These are phyloP conservation scores for Moesziomyces sp. DNA, from an alignment of 1,284 basidiomycete genomes.

Conservation along the genomic window DNA sequence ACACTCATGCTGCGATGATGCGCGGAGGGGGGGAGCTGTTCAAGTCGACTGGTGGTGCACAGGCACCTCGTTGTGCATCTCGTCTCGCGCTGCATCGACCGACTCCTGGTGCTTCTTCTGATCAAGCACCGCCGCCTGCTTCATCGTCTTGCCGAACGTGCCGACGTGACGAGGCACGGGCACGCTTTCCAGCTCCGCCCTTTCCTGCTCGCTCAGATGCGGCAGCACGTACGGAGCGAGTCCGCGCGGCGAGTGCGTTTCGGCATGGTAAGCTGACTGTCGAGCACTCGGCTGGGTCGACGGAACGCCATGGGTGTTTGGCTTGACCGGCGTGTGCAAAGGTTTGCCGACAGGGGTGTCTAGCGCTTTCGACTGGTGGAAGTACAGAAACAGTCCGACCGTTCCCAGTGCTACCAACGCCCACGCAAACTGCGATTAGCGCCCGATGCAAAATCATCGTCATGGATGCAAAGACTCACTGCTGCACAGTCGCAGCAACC, in stretches of 20 bases:
- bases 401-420: slow-evolving; percentile 20
- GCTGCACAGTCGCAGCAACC: neutral
- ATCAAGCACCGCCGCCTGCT: slow-evolving; percentile 27
- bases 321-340: neutral
- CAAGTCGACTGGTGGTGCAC: too few relatives aligned
- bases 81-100: slow-evolving; percentile 6
- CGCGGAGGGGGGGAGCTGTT: too few relatives aligned
- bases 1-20: too few relatives aligned
- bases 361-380: slow-evolving; percentile 17
- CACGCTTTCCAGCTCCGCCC: slow-evolving; percentile 16
- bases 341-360: slow-evolving; percentile 12
- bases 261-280: too few relatives aligned
- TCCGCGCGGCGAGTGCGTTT: too few relatives aligned
- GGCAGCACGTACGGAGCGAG: too few relatives aligned
- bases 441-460: too few relatives aligned
- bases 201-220: too few relatives aligned
- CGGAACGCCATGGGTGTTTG: too few relatives aligned
- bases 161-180: slow-evolving; percentile 11
- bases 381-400: slow-evolving; percentile 30
- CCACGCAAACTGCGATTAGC: too few relatives aligned
- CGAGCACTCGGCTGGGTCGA: too few relatives aligned
- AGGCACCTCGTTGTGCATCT: slow-evolving; percentile 1
- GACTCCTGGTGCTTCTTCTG: slow-evolving; percentile 16
- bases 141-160: slow-evolving; percentile 24
- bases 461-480: too few relatives aligned